Evolutionary conservation across 768 basidiomycete genomes (phyloP).

Genomic region (Collybia sordida): DNA sequence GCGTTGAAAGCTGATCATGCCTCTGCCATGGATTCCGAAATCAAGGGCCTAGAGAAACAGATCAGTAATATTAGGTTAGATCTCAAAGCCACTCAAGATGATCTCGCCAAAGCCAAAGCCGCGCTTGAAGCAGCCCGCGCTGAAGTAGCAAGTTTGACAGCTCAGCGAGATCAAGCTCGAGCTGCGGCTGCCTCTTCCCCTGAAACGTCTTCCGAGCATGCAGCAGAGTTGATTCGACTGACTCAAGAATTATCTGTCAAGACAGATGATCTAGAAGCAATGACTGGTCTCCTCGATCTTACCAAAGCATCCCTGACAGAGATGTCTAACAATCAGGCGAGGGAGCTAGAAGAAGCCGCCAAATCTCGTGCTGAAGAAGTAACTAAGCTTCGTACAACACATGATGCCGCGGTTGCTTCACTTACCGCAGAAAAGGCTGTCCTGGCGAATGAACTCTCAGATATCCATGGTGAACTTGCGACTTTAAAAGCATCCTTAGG

Average conservation of each 20-base stretch:
- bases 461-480: constrained; percentile 76
- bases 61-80: constrained; percentile 63
- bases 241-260: constrained; percentile 55
- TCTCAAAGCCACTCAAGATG: constrained; percentile 83
- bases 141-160: constrained; percentile 56
- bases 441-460: constrained; percentile 61
- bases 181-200: constrained; percentile 40
- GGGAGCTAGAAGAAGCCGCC: constrained; percentile 77
- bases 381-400: constrained; percentile 53
- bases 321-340: constrained; percentile 66
- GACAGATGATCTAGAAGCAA: constrained; percentile 69
- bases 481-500: constrained; percentile 58
- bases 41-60: constrained; percentile 59
- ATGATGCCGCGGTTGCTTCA: constrained; percentile 59
- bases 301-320: constrained; percentile 72
- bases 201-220: constrained; percentile 44
- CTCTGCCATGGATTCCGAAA: constrained; percentile 55
- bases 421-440: constrained; percentile 63
- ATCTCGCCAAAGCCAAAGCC: constrained; percentile 74
- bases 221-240: constrained; percentile 54
- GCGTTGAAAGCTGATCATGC: constrained; percentile 65
- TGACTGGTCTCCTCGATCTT: constrained; percentile 64
- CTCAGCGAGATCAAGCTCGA: constrained; percentile 66
- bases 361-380: constrained; percentile 69
- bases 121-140: constrained; percentile 48